phyloP scores from a whole-genome alignment of 768 basidiomycete species.

The Podaxis sp. region DNA sequence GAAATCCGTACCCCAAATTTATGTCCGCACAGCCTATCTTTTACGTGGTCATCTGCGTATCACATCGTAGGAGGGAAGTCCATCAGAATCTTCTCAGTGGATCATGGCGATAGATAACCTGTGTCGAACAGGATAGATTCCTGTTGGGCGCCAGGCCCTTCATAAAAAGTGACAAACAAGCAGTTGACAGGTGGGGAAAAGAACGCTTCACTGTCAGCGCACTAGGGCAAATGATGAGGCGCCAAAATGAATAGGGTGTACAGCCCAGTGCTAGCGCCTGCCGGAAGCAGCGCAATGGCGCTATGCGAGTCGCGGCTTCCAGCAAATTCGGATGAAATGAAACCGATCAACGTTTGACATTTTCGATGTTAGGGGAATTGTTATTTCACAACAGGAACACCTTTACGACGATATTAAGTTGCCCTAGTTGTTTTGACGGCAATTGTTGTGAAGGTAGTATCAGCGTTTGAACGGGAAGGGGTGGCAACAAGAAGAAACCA shows the following conservation, averaged over 20 bases:
- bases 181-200: constrained; percentile 1
- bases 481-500: background rate
- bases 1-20: constrained; percentile 4
- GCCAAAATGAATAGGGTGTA: background rate
- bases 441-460: constrained; percentile 1
- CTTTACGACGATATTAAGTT: background rate
- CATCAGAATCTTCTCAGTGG: constrained; percentile 3
- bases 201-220: background rate
- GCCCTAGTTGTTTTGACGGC: background rate
- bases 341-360: background rate
- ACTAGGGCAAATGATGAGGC: constrained; percentile 1
- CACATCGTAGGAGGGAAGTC: constrained; percentile 5
- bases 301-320: background rate
- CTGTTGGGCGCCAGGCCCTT: background rate
- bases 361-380: background rate
- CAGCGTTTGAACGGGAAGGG: background rate
- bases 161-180: background rate
- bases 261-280: background rate
- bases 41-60: background rate
- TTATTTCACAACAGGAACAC: background rate
- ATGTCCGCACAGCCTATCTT: constrained; percentile 7
- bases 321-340: background rate
- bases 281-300: background rate
- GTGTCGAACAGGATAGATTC: constrained; percentile 9
- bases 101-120: background rate